Percentiles rank a stretch among this genome's conserved stretches.
These are phyloP conservation scores for Neurospora sublineolata DNA, from an alignment of 495 filamentous ascomycete species.

Conservation along the genomic window DNA sequence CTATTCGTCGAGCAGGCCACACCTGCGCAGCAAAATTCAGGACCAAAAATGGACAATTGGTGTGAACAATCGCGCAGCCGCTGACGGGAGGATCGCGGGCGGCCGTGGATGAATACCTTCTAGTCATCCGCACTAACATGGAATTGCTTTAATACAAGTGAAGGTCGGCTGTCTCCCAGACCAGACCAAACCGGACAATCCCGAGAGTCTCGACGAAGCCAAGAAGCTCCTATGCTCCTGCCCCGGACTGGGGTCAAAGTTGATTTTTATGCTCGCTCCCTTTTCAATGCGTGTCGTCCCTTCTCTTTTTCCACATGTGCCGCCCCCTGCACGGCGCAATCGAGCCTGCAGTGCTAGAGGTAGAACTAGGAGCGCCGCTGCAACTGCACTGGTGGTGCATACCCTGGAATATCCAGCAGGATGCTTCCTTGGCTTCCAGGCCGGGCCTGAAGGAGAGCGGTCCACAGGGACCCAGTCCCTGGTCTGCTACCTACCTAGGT, in stretches of 20 bases:
- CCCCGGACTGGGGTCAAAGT: background rate
- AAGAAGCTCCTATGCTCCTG: background rate
- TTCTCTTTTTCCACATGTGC: background rate
- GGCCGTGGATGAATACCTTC: background rate
- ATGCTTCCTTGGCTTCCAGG: background rate
- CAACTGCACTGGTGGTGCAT: background rate
- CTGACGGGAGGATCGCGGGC: background rate
- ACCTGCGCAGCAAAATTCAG: constrained; percentile 1
- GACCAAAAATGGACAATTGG: background rate
- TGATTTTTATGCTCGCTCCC: background rate
- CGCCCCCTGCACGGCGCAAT: background rate
- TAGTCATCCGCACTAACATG: background rate
- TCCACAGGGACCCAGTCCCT: background rate
- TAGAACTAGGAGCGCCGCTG: background rate
- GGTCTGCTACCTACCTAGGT: no score
- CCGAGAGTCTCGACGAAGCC: background rate
- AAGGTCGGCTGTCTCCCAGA: background rate
- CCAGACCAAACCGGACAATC: background rate
- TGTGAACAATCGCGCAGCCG: background rate
- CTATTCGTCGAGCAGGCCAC: constrained; percentile 17
- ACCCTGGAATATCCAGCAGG: background rate
- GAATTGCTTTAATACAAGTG: background rate
- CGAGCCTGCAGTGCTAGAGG: background rate
- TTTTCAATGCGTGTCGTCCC: background rate
- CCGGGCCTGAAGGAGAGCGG: background rate